phyloP scores from a whole-genome alignment of 1,139 yeast species.

The Lodderomyces parapsilosis region DNA sequence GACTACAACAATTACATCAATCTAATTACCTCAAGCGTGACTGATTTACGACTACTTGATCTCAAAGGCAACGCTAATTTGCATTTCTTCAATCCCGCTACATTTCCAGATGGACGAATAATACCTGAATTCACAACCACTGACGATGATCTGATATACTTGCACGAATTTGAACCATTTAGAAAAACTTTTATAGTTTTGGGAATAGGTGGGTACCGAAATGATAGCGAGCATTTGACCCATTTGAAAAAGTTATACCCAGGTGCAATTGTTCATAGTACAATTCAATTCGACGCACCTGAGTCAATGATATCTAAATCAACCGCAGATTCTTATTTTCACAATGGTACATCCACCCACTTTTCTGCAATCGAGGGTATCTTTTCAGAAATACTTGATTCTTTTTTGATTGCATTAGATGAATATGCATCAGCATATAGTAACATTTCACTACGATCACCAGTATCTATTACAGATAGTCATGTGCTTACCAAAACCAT shows the following conservation, averaged over 20 bases:
- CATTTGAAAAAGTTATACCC: conserved; percentile 41
- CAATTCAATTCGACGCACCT: conserved; percentile 60
- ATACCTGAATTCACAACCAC: conserved; percentile 54
- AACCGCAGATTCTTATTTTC: conserved; percentile 19
- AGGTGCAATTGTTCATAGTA: conserved; percentile 60
- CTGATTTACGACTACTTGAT: conserved; percentile 72
- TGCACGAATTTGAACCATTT: conserved; percentile 88
- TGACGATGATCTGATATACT: conserved; percentile 58
- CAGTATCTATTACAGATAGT: conserved; percentile 60
- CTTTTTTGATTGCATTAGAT: conserved; percentile 53
- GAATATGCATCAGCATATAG: conserved; percentile 67
- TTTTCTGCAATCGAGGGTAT: conserved; percentile 60
- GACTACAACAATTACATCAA: conserved; percentile 50
- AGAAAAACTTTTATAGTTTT: conserved; percentile 70
- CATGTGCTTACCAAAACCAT: conserved; percentile 50
- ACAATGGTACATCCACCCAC: conserved; percentile 21
- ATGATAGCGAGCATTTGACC: conserved; percentile 6
- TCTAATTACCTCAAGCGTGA: conserved; percentile 42
- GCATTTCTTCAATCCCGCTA: conserved; percentile 73
- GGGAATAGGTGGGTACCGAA: conserved; percentile 54
- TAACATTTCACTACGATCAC: conserved; percentile 72
- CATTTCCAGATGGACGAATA: conserved; percentile 71
- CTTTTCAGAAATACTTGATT: conserved; percentile 54
- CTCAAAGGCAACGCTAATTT: conserved; percentile 63
- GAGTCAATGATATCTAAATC: conserved; percentile 19